Evolutionary conservation across 1,284 basidiomycete species (phyloP), one percentile per base, ranked within the genome.

Genomic region (Leccinum colubrinum): DNA sequence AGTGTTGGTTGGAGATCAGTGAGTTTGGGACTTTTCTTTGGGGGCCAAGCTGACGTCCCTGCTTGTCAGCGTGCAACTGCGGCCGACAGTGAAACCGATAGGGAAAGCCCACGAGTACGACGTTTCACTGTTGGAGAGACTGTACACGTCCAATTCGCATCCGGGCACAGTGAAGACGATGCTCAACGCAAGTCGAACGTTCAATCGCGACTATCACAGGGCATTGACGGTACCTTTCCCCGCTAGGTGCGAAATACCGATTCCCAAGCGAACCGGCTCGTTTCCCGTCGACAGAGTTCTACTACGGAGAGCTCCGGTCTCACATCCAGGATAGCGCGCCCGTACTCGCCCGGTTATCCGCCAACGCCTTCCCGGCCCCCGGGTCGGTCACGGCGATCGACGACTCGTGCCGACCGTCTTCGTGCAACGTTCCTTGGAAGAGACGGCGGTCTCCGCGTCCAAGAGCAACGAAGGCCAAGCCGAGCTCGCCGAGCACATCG

Each of bases 1-100:
- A 0, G 80, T 88, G 5, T 73, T 88, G 15, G 86, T 88, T 6
- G 87, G 87, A 4, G 86, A 88, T 66, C 86, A 88, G 87, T 88
- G 65, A 75, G 85, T 75, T 17, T 39, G 27, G 27, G 55, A 15
- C 14, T 41, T 43, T 7, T 3, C 12, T 7, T 46, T 17, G 4
- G 8, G 4, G 46, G 46, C 39, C 15, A 15, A 12, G 17, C 37
- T 57, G 56, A 52, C 30, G 27, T 60, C 50, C 39, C 11, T 41
- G 11, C 4, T 39, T 5, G 4, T 43, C 64, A 88, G 87, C 61
- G 86, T 87, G 25, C 86, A 88, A 70, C 76, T 88, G 14, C 79
- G 86, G 2, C 86, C 86, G 1, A 87, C 82, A 2, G 86, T 87
- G 12, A 76, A 80, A 62, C 79, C 80, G 3, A 82, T 86, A 78